Base-by-base conservation (phyloP, 108 stramenopile genomes). In the Cyclostephanos tholiformis region DNA sequence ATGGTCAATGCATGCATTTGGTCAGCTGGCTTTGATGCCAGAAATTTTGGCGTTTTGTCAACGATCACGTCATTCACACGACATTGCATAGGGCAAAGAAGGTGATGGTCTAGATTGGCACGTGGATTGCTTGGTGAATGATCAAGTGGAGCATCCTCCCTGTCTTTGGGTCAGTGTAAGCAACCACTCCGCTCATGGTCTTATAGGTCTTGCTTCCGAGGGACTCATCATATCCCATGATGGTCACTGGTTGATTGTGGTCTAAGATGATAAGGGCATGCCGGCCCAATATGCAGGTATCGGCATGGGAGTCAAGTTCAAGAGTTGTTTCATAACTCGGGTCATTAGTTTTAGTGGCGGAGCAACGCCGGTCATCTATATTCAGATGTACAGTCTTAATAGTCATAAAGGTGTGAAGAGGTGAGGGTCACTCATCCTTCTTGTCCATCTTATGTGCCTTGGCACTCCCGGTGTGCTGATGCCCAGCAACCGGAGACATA, bases 81-180 rank as follows among this genome's bases (percentile, higher is more conserved):
- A 25, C 38, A 50, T 46, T 69, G 68, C 75, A 76, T 76, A 16
- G 68, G 75, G 44, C 75, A 76, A 16, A 76, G 62, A 8, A 76
- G 65, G 50, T 44, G 20, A 44, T 72, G 61, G 48, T 72, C 71
- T 17, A 74, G 46, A 29, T 56, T 29, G 72, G 72, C 0, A 74
- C 38, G 17, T 65, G 48, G 0, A 74, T 57, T 6, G 64, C 64
- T 30, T 74, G 72, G 51, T 74, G 8, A 8, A 74, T 50, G 20
- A 66, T 35, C n/a, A 65, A 23, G 35, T 52, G 25, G 1, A 43
- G 19, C 26, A 22, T 22, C 6, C 66, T 46, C 16, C 72, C 64
- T 4, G 65, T 66, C 4, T 17, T 23, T 14, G 30, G 46, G 49
- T 63, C 41, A 10, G 10, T 11, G 12, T 48, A 67, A 19, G 49